Evolutionary conservation across 306 rosid species (phyloP).

Genomic region (Abrus pulchellus): DNA sequence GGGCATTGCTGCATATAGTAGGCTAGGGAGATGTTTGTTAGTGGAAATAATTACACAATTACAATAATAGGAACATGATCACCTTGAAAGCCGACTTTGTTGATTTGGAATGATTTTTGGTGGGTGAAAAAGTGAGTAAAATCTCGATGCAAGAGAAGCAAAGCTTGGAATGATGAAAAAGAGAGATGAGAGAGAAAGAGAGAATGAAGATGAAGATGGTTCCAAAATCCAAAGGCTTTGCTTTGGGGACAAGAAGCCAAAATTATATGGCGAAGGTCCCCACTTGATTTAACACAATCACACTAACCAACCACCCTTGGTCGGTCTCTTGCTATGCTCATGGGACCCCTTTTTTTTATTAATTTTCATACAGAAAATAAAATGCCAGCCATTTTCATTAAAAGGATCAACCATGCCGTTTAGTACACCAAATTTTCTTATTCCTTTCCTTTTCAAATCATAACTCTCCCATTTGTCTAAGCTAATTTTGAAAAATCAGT

Average conservation of each 20-base stretch:
- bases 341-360: slow-evolving; percentile 45
- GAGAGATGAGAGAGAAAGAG: slow-evolving; percentile 38
- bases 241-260: slow-evolving; percentile 80
- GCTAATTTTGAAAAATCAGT: neutral
- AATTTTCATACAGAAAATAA: neutral
- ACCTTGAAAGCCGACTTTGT: slow-evolving; percentile 64
- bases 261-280: slow-evolving; percentile 58
- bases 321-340: slow-evolving; percentile 43
- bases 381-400: slow-evolving; percentile 27
- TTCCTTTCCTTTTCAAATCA: slow-evolving; percentile 37
- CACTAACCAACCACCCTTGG: slow-evolving; percentile 49
- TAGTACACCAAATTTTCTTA: neutral
- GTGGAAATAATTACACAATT: slow-evolving; percentile 39
- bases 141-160: slow-evolving; percentile 53
- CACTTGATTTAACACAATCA: slow-evolving; percentile 61
- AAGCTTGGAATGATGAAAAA: slow-evolving; percentile 53
- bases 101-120: slow-evolving; percentile 50
- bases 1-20: neutral
- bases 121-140: slow-evolving; percentile 50
- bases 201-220: slow-evolving; percentile 27
- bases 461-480: neutral
- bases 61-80: slow-evolving; percentile 59
- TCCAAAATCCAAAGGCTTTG: slow-evolving; percentile 66
- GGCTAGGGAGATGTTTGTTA: slow-evolving; percentile 10
- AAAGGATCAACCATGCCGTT: slow-evolving; percentile 22